These are phyloP conservation scores for Chlorella variabilis DNA, from an alignment of 163 green algal genomes.

Conservation along the genomic window DNA sequence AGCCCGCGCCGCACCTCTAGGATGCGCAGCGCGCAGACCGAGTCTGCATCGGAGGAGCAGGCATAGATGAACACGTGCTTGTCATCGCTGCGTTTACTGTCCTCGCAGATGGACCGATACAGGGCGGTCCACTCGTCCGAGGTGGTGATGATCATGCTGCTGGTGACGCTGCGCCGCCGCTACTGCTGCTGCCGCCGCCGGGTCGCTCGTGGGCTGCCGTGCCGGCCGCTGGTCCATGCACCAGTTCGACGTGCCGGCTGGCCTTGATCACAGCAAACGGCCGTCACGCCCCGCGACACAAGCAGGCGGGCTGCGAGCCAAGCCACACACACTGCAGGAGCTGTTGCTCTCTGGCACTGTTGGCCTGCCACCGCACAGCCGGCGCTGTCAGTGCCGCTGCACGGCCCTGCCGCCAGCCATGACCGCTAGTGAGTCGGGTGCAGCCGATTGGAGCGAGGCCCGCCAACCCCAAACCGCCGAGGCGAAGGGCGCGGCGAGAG, in stretches of 20 bases:
- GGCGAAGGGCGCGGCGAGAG: too few species aligned
- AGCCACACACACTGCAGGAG: too few species aligned
- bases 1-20: slow-evolving; percentile 69
- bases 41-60: slow-evolving; percentile 67
- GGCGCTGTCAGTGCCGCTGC: not conserved
- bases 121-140: slow-evolving; percentile 42
- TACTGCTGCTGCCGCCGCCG: not conserved
- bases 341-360: slow-evolving; percentile 23
- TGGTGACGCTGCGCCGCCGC: not conserved
- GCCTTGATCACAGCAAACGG: too few species aligned
- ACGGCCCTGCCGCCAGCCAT: not conserved
- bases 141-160: slow-evolving; percentile 40
- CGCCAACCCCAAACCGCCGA: not conserved
- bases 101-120: slow-evolving; percentile 63
- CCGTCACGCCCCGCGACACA: too few species aligned
- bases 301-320: too few species aligned
- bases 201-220: not conserved
- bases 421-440: not conserved
- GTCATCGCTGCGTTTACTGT: slow-evolving; percentile 62
- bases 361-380: not conserved
- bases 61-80: slow-evolving; percentile 72
- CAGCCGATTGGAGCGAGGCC: too few species aligned
- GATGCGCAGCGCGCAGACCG: slow-evolving; percentile 68
- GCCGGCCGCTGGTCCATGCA: not conserved
- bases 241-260: not conserved